These are phyloP conservation scores for Aureobasidium namibiae DNA, from an alignment of 2,329 filamentous ascomycete species.

Conservation along the genomic window DNA sequence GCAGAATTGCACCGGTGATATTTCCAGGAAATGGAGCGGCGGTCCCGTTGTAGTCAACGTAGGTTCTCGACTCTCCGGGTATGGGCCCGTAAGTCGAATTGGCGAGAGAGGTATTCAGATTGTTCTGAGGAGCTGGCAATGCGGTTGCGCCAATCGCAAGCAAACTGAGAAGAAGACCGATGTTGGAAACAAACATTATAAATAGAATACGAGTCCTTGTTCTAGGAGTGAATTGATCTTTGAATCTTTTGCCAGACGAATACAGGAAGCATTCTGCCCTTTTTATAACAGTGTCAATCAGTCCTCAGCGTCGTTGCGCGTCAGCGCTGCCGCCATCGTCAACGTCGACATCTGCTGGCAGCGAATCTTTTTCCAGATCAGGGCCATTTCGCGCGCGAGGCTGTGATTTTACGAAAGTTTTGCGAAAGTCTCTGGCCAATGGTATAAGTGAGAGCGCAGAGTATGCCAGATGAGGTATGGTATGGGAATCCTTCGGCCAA, in stretches of 20 bases:
- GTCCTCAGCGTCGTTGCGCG: not conserved
- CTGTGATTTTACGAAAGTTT: not conserved
- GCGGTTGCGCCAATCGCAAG: not conserved
- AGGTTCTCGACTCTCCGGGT: constrained; percentile 23
- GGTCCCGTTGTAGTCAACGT: constrained; percentile 28
- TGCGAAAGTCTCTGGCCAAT: not conserved
- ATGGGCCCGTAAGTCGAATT: constrained; percentile 26
- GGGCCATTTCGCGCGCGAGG: not conserved
- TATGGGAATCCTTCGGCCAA: not conserved
- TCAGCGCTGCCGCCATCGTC: not conserved
- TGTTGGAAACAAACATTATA: not conserved
- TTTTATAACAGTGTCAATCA: not conserved
- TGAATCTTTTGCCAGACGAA: not conserved
- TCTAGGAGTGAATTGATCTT: not conserved
- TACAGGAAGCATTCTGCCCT: not conserved
- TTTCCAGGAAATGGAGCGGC: constrained; percentile 32
- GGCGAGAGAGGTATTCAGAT: not conserved
- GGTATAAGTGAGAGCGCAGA: not conserved
- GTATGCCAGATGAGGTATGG: not conserved
- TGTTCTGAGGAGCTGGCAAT: not conserved
- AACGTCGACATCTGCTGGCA: not conserved
- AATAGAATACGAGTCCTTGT: not conserved
- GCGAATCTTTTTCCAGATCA: not conserved
- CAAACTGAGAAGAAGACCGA: not conserved
- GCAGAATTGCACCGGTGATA: constrained; percentile 26